Conservation (phyloP, 345 rosid species). For the Kandelia obovata region DNA sequence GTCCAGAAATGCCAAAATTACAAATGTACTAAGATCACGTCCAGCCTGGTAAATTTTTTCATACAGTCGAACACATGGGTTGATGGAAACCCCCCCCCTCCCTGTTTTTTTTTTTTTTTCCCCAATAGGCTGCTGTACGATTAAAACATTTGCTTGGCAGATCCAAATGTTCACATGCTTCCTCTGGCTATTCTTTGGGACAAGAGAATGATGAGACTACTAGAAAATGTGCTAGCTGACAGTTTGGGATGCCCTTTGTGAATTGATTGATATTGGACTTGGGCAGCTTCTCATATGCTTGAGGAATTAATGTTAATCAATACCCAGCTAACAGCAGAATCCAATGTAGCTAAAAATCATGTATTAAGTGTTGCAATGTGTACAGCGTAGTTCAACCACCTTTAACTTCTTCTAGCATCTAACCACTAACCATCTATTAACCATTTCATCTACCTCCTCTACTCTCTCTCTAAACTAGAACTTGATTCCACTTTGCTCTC, state of each 20-base stretch:
- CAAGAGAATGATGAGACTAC: too few species aligned
- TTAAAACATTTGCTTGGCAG: background rate
- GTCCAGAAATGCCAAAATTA: too few species aligned
- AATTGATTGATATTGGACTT: too few species aligned
- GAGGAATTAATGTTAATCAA: too few species aligned
- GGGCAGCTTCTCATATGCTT: too few species aligned
- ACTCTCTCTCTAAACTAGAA: constrained; percentile 23
- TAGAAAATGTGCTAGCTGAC: background rate
- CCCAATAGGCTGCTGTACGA: too few species aligned
- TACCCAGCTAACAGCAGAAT: background rate
- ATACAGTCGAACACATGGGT: too few species aligned
- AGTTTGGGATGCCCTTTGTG: background rate
- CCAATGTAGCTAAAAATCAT: constrained; percentile 24
- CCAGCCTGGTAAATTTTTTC: too few species aligned
- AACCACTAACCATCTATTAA: constrained; percentile 10
- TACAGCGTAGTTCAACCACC: constrained; percentile 41
- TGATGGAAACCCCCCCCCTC: too few species aligned
- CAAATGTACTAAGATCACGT: too few species aligned
- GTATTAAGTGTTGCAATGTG: constrained; percentile 38
- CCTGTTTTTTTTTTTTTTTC: too few species aligned
- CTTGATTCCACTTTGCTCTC: background rate
- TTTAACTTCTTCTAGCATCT: constrained; percentile 16
- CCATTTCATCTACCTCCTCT: constrained; percentile 13
- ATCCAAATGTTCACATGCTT: background rate
- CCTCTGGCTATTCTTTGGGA: background rate